Evolutionary conservation across 768 basidiomycete species (phyloP), one percentile per base, ranked within the genome.

Genomic region (Auricularia sp.): DNA sequence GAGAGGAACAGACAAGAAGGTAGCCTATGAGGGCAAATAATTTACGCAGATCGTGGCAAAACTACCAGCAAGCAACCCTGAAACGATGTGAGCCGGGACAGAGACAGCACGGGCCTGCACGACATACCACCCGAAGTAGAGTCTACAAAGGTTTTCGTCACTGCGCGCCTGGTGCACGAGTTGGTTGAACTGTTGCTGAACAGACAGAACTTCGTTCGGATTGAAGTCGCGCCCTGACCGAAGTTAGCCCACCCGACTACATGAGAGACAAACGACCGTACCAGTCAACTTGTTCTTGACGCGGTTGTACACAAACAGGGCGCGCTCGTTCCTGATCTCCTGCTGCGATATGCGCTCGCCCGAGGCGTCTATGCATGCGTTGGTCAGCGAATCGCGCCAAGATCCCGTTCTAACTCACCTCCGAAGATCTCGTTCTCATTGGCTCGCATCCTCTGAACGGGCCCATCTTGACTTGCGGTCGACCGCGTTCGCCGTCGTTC

Each of bases 281-380:
- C 76, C 77, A 11, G 77, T 79, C 59, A 82, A 71, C 72, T 82
- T 82, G 64, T 78, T 76, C 68, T 77, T 69, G 2, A 82, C 78
- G 5, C 80, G 75, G 21, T 78, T 77, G 64, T 80, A 77, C 47
- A 80, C 79, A 59, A 75, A 72, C 8, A 82, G 70, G 0, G 79
- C 80, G 60, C 74, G 71, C 42, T 77, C 73, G 66, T 81, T 82
- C 69, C 77, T 75, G 64, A 76, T 72, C 54, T 80, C 79, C 63
- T 51, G 74, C 67, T 68, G 72, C 63, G 56, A 70, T 58, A 71
- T 67, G 72, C 72, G 67, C 62, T 71, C 72, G 70, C 61, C 62
- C n/a, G 62, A 39, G 16, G 56, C 42, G n/a, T 71, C 68, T 69
- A 51, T 56, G 16, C 61, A 39, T 23, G 53, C 63, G 36, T 53